Evolutionary conservation across 176 grass and related monocot genomes (phyloP), one percentile per base, ranked within the genome.

Genomic region (Phragmites australis): DNA sequence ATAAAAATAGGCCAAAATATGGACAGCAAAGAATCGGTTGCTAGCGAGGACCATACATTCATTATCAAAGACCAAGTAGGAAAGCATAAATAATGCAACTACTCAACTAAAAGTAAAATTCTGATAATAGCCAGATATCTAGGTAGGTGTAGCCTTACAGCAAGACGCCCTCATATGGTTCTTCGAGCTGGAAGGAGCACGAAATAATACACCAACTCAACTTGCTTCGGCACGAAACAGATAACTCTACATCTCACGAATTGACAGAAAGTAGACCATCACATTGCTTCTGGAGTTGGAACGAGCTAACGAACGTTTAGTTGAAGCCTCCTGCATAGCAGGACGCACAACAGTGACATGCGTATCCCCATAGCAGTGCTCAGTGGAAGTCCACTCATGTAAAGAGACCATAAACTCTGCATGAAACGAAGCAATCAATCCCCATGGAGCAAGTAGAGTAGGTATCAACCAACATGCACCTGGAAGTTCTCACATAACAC

Each of bases 401-500:
- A 88, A 88, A 76, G 37, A 63, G 62, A 68, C 54, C 76, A 78
- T 19, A 67, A 59, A 83, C 43, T 63, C 76, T 48, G 62, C 26
- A 40, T 12, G n/a, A 40, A 72, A 70, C 26, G 34, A 55, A 7
- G 61, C 44, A 22, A 40, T 43, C 19, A 8, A 21, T 70, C 82
- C 60, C 76, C 54, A 48, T 77, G 64, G 55, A 76, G 65, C 47
- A 77, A 72, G 57, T 43, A 49, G 82, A 77, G 87, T 25, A 77
- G 87, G 72, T 81, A 29, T 10, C 72, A 77, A 64, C 65, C 64
- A 43, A 81, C 77, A 81, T 85, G 87, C 40, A 40, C 77, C 82
- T 81, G 71, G 14, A 43, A 64, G 53, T 13, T 63, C 11, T 41
- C 60, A 64, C 65, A 50, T 45, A 66, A 48, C 40, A 27, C 25